A percentile compares a stretch with the other conserved stretches of the same genome.
Conservation (phyloP, 139 green algal species). For the Parachlorella kessleri region DNA sequence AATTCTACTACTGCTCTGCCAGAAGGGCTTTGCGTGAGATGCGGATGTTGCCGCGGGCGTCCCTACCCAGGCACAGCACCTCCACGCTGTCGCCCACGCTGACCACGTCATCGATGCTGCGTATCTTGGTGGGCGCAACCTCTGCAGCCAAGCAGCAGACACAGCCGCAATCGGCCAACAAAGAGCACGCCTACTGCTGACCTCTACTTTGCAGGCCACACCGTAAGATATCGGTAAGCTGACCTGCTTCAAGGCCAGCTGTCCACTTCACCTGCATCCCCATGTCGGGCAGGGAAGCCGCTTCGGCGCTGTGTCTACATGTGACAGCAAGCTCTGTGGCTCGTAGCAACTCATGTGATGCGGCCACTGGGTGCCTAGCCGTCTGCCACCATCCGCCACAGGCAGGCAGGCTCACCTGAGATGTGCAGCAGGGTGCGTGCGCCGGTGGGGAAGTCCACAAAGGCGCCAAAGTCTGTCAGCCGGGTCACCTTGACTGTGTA, state of each 20-base stretch:
- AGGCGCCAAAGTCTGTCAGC: slow-evolving; percentile 59
- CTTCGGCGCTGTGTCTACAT: too few species aligned
- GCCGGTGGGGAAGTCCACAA: slow-evolving; percentile 35
- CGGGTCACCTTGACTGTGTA: slow-evolving; percentile 37
- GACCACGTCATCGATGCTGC: slow-evolving; percentile 47
- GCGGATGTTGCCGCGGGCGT: slow-evolving; percentile 40
- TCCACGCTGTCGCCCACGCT: slow-evolving; percentile 51
- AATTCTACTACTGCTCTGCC: too few species aligned
- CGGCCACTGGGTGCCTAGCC: too few species aligned
- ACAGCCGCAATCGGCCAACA: too few species aligned
- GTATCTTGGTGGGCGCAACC: slow-evolving; percentile 25
- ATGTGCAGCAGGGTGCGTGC: slow-evolving; percentile 3
- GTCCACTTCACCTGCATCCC: too few species aligned
- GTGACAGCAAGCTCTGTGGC: too few species aligned
- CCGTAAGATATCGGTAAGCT: too few species aligned
- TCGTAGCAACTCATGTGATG: too few species aligned
- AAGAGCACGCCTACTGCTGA: slow-evolving; percentile 43
- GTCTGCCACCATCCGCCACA: too few species aligned
- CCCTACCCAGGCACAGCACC: slow-evolving; percentile 56
- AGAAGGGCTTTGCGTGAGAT: slow-evolving; percentile 54
- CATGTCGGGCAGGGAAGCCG: too few species aligned
- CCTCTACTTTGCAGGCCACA: too few species aligned
- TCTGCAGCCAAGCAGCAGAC: slow-evolving; percentile 64
- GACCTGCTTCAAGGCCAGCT: too few species aligned
- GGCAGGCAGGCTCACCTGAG: slow-evolving; percentile 1